Conservation (phyloP, 495 filamentous ascomycete species). For the Aspergillus biplanus region DNA sequence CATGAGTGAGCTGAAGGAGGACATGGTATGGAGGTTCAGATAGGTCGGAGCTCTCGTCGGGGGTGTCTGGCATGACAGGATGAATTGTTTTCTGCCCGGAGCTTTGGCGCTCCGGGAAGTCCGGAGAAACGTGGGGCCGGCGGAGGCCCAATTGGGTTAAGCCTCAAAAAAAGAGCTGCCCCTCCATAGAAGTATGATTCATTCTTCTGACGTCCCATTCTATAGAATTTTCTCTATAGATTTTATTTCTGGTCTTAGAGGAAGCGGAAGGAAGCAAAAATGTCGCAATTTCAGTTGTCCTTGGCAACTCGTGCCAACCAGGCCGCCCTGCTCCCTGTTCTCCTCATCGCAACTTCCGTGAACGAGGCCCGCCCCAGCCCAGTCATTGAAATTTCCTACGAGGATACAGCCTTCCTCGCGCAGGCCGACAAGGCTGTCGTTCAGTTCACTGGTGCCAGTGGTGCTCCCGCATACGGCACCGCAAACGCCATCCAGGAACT, state of each 20-base stretch:
- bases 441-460: constrained; percentile 39
- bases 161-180: constrained; percentile 12
- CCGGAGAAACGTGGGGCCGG: constrained; percentile 43
- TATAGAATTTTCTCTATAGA: constrained; percentile 19
- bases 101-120: constrained; percentile 13
- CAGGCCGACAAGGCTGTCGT: constrained; percentile 48
- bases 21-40: constrained; percentile 32
- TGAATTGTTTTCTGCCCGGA: constrained; percentile 20
- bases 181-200: constrained; percentile 15
- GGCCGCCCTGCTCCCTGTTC: constrained; percentile 50
- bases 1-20: constrained; percentile 43
- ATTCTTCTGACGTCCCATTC: constrained; percentile 26
- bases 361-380: constrained; percentile 50
- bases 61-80: constrained; percentile 40
- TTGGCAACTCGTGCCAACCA: constrained; percentile 67
- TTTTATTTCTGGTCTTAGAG: constrained; percentile 9
- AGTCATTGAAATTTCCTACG: constrained; percentile 50
- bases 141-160: constrained; percentile 25
- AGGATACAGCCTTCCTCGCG: constrained; percentile 49
- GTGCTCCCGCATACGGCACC: constrained; percentile 40
- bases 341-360: constrained; percentile 53
- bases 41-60: not conserved
- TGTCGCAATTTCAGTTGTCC: constrained; percentile 49
- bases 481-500: constrained; percentile 44
- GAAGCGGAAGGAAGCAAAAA: constrained; percentile 19